These are phyloP conservation scores for Boletus subcaerulescens DNA, from an alignment of 768 basidiomycete species.

Conservation along the genomic window DNA sequence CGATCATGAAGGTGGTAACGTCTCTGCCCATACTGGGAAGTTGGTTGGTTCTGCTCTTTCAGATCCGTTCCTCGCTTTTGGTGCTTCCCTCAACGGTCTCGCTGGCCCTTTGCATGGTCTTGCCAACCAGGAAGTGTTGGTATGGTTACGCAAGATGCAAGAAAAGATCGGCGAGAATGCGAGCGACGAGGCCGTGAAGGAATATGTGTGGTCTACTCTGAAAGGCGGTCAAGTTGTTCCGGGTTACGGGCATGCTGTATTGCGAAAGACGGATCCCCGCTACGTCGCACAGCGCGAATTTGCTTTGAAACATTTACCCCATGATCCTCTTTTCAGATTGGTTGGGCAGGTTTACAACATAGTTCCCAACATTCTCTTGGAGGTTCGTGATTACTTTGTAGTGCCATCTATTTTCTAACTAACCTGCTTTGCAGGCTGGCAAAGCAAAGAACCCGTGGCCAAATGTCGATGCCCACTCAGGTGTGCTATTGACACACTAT, in stretches of 20 bases:
- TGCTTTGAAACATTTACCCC: slow-evolving; percentile 77
- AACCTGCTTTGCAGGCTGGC: slow-evolving; percentile 53
- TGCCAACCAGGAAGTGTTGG: slow-evolving; percentile 94
- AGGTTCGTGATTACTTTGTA: slow-evolving; percentile 41
- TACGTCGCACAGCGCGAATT: slow-evolving; percentile 91
- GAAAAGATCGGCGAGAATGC: slow-evolving; percentile 81
- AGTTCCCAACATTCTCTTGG: slow-evolving; percentile 86
- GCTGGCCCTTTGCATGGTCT: slow-evolving; percentile 97
- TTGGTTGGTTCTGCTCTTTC: slow-evolving; percentile 94
- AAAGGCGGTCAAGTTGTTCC: slow-evolving; percentile 94
- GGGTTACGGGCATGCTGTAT: slow-evolving; percentile 84
- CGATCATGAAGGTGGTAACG: slow-evolving; percentile 98
- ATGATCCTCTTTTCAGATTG: slow-evolving; percentile 91
- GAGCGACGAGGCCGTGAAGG: slow-evolving; percentile 82
- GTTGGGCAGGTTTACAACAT: slow-evolving; percentile 86
- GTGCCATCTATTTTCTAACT: background rate
- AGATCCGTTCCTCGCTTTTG: slow-evolving; percentile 94
- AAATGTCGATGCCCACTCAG: slow-evolving; percentile 97
- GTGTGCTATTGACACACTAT: slow-evolving; percentile 82
- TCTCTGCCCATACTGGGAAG: slow-evolving; percentile 93
- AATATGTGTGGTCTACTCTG: slow-evolving; percentile 94
- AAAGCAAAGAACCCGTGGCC: slow-evolving; percentile 96
- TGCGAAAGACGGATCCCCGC: slow-evolving; percentile 89
- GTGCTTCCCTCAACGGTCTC: slow-evolving; percentile 91
- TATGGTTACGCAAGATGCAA: slow-evolving; percentile 96